phyloP scores from a whole-genome alignment of 169 alveolate genomes.

The Plasmodium adleri region DNA sequence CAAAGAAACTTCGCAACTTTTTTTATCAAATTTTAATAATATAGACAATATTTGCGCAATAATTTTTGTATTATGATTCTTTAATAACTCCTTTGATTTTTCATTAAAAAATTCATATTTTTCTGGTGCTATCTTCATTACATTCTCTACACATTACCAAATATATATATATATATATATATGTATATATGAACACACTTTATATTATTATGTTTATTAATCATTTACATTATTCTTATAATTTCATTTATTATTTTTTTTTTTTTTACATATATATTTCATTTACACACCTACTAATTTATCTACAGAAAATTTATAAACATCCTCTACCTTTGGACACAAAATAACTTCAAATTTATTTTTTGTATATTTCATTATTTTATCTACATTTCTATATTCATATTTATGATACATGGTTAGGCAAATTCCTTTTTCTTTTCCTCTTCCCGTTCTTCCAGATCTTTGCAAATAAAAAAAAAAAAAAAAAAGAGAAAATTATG shows the following conservation, averaged over 20 bases:
- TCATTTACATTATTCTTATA: not conserved
- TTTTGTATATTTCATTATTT: constrained; percentile 57
- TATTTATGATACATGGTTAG: constrained; percentile 73
- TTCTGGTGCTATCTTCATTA: constrained; percentile 60
- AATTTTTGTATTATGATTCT: constrained; percentile 51
- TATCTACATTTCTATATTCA: constrained; percentile 59
- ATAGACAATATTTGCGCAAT: constrained; percentile 57
- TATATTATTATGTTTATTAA: not conserved
- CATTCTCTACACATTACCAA: constrained; percentile 16
- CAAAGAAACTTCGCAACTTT: constrained; percentile 26
- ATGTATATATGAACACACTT: not conserved
- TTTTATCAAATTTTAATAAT: constrained; percentile 55
- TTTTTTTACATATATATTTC: not conserved
- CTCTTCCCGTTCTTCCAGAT: constrained; percentile 74
- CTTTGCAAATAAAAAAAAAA: constrained; percentile 9
- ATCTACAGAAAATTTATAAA: constrained; percentile 60
- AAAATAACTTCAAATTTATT: constrained; percentile 59
- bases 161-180: too few species aligned
- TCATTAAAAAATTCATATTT: constrained; percentile 68
- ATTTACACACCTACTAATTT: constrained; percentile 37
- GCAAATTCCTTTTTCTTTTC: constrained; percentile 58
- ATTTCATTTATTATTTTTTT: not conserved
- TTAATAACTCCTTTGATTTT: constrained; percentile 45
- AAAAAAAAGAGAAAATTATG: not conserved
- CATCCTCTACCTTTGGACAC: constrained; percentile 66